Base-by-base conservation (phyloP, 2,329 filamentous ascomycete species). In the Colletotrichum siamense region DNA sequence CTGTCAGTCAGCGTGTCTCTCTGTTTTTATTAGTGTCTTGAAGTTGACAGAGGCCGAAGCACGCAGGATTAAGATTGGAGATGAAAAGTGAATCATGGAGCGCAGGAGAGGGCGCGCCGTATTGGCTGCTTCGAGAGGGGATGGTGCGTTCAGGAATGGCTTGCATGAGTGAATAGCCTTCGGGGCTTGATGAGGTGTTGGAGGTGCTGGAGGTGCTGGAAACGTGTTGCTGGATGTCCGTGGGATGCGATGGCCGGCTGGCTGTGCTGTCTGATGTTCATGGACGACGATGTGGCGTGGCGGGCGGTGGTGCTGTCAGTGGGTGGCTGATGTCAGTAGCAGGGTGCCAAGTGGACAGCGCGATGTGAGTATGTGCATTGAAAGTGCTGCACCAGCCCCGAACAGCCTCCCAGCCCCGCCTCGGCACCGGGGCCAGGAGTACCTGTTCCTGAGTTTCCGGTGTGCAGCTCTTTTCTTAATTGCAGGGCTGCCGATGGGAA, bases 1-100 rank as follows among this genome's bases (percentile, higher is more conserved):
- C 24, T 30, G 10, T n/a, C 57, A 18, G 59, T 24, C 59, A 49
- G 39, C 39, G 63, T 72, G 52, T 75, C 52, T 75, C 66, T 73
- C 63, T 73, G 52, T 57, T 73, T 55, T 73, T 32, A 75, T 75
- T 73, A 49, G 34, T 73, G 73, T 75, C 73, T 75, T 66, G 64
- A 26, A 75, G 16, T 30, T 63, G 63, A 49, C 36, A 32, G 16
- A 22, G 30, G 39, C 69, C 63, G 73, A 75, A 70, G 69, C 55
- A 75, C 59, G 73, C 73, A 71, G 52, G 39, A 73, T 26, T 73
- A 72, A 75, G 63, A 75, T 75, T 55, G 71, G 69, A 32, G 69
- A 75, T 67, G 69, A 16, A 28, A 9, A 6, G 30, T 68, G 73
- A 68, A 39, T 49, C 69, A 75, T 30, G 26, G 9, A 22, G 61